Conservation (phyloP, 192 early-diverging fungal genomes). For the Coemansia sp. region DNA sequence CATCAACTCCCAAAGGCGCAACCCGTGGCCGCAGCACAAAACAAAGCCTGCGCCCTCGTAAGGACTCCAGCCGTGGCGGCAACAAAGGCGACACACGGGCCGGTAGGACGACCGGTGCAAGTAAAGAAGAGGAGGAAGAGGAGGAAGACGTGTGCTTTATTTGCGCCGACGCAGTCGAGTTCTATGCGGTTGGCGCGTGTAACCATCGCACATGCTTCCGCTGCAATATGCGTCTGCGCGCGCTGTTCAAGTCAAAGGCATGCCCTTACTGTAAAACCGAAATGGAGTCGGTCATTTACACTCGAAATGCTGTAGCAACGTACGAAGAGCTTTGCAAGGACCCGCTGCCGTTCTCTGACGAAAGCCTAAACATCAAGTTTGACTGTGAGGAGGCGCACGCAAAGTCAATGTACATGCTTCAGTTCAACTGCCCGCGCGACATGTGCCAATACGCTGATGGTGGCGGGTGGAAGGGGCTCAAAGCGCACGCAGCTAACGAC, state of each 20-base stretch:
- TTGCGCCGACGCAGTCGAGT: slow-evolving; percentile 79
- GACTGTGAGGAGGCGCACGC: slow-evolving; percentile 74
- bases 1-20: slow-evolving; percentile 1
- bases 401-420: slow-evolving; percentile 67
- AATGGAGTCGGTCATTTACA: slow-evolving; percentile 74
- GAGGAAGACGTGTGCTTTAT: slow-evolving; percentile 74
- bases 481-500: slow-evolving; percentile 72
- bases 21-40: slow-evolving; percentile 5
- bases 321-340: slow-evolving; percentile 56
- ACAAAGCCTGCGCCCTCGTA: neutral
- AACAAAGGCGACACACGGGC: neutral
- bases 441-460: slow-evolving; percentile 71
- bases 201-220: slow-evolving; percentile 93
- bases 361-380: slow-evolving; percentile 70
- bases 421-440: slow-evolving; percentile 86
- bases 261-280: slow-evolving; percentile 94
- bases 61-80: neutral
- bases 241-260: slow-evolving; percentile 79
- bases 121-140: slow-evolving; percentile 6
- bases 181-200: slow-evolving; percentile 82
- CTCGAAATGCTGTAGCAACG: slow-evolving; percentile 58
- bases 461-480: slow-evolving; percentile 81
- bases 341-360: slow-evolving; percentile 62
- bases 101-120: neutral
- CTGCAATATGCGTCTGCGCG: slow-evolving; percentile 86